Evolutionary conservation across 352 stramenopile genomes (phyloP).

Genomic region (Poterioochromonas sp.): DNA sequence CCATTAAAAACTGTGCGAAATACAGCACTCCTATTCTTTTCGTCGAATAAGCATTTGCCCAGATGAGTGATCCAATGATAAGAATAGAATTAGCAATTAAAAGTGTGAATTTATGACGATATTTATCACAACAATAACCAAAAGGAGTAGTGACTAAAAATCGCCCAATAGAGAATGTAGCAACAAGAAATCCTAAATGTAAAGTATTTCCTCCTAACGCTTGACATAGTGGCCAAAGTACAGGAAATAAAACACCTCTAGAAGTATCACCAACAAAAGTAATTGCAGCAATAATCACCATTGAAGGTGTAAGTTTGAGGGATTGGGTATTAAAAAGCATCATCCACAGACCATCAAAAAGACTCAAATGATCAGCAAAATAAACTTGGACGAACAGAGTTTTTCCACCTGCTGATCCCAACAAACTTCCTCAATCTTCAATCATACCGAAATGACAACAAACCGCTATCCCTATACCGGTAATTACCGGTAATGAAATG

Average conservation of each 20-base stretch:
- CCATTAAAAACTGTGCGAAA: background rate
- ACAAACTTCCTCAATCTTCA: no score
- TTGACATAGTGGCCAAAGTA: slow-evolving; percentile 6
- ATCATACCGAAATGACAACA: no score
- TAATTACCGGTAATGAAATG: no score
- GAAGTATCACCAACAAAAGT: background rate
- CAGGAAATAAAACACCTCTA: slow-evolving; percentile 8
- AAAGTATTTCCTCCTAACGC: background rate
- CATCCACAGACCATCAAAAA: no score
- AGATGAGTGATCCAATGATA: background rate
- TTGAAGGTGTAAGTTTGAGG: no score
- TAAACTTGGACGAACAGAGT: no score
- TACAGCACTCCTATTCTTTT: background rate
- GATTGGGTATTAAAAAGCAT: no score
- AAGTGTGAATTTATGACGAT: background rate
- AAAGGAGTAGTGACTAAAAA: background rate
- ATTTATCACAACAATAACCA: background rate
- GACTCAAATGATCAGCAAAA: no score
- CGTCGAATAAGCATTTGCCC: background rate
- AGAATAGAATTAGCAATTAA: background rate
- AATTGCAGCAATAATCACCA: background rate
- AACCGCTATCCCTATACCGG: no score
- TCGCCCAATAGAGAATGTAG: background rate
- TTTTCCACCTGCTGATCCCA: no score
- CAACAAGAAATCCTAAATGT: background rate